These are phyloP conservation scores for Multifurca ochricompacta DNA, from an alignment of 768 basidiomycete genomes.

Conservation along the genomic window DNA sequence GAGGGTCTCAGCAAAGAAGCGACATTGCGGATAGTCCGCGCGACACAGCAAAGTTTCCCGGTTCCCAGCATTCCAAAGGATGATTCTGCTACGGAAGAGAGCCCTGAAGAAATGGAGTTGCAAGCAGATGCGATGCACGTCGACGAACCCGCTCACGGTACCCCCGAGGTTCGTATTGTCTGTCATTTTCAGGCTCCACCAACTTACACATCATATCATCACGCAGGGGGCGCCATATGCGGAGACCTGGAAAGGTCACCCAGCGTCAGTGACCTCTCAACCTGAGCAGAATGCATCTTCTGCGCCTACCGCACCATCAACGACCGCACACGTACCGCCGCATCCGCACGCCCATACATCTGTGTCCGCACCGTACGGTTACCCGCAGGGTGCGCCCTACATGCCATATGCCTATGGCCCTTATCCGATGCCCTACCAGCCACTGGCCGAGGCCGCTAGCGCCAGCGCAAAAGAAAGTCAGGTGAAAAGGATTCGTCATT, in stretches of 20 bases:
- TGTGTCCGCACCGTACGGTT: slow-evolving; percentile 14
- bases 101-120: slow-evolving; percentile 23
- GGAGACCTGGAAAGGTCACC: slow-evolving; percentile 15
- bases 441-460: slow-evolving; percentile 23
- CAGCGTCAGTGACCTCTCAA: slow-evolving; percentile 10
- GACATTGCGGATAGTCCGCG: slow-evolving; percentile 49
- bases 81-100: slow-evolving; percentile 7
- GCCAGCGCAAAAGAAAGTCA: slow-evolving; percentile 27
- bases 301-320: slow-evolving; percentile 7
- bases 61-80: background rate
- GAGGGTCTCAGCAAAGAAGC: slow-evolving; percentile 54
- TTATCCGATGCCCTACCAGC: slow-evolving; percentile 26
- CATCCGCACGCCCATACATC: slow-evolving; percentile 23
- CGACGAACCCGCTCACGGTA: slow-evolving; percentile 12
- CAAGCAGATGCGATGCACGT: slow-evolving; percentile 17
- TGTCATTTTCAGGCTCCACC: no score
- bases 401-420: slow-evolving; percentile 33
- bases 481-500: slow-evolving; percentile 65
- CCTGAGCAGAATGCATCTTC: slow-evolving; percentile 9
- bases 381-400: slow-evolving; percentile 26
- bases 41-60: slow-evolving; percentile 48
- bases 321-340: slow-evolving; percentile 19
- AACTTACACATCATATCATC: no score
- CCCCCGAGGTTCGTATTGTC: slow-evolving; percentile 8
- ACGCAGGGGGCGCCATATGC: slow-evolving; percentile 10